phyloP scores from a whole-genome alignment of 495 filamentous ascomycete species.

The Podospora didyma region DNA sequence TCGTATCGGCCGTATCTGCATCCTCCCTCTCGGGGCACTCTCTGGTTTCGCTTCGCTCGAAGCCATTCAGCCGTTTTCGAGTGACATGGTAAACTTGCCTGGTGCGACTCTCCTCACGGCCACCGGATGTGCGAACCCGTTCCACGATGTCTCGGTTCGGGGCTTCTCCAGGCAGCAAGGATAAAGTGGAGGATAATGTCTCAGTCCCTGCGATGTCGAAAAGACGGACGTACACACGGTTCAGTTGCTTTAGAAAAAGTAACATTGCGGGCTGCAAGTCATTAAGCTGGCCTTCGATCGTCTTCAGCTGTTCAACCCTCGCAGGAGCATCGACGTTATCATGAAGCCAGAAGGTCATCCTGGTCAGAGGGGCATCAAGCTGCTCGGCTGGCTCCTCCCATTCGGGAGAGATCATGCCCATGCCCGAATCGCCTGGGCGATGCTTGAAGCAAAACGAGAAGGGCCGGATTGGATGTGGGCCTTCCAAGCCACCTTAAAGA shows the following conservation, averaged over 20 bases:
- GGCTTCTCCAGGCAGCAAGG: background rate
- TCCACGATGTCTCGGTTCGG: constrained; percentile 5
- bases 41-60: constrained; percentile 31
- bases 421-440: constrained; percentile 23
- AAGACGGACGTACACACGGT: constrained; percentile 23
- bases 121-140: background rate
- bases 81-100: constrained; percentile 17
- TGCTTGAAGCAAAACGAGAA: constrained; percentile 44
- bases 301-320: constrained; percentile 14
- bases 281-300: constrained; percentile 26
- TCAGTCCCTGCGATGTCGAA: constrained; percentile 15
- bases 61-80: constrained; percentile 9
- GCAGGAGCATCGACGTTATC: constrained; percentile 11
- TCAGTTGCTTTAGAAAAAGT: constrained; percentile 36
- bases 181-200: background rate
- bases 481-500: constrained; percentile 45
- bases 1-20: constrained; percentile 12
- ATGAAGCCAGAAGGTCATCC: constrained; percentile 33
- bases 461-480: constrained; percentile 44
- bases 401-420: constrained; percentile 43
- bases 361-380: constrained; percentile 20
- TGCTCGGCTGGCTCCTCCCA: constrained; percentile 27
- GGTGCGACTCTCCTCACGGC: background rate
- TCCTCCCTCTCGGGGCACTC: constrained; percentile 18
- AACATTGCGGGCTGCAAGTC: constrained; percentile 32